Evolutionary conservation across 495 filamentous ascomycete species (phyloP).

Genomic region (Trichoderma erinaceum): DNA sequence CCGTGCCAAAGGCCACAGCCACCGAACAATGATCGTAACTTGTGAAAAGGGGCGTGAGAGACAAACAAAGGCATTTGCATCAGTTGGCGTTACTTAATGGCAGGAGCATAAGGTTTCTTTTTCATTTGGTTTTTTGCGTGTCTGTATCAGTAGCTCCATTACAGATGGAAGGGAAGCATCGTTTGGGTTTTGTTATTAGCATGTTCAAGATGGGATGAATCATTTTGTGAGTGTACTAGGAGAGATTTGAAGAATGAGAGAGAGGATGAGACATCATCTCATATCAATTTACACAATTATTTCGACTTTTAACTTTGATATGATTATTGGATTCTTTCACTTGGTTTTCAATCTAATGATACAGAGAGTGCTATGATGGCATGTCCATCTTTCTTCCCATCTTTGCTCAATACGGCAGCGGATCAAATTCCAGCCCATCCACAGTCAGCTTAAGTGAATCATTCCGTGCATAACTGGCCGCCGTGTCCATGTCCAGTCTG

Average conservation of each 20-base stretch:
- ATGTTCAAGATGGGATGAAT: neutral
- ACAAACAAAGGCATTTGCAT: slow-evolving; percentile 1
- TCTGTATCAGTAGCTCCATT: neutral
- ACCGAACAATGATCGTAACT: slow-evolving; percentile 6
- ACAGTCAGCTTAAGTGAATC: slow-evolving; percentile 77
- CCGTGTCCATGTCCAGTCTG: slow-evolving; percentile 61
- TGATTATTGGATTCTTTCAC: too few species aligned
- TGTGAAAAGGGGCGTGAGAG: neutral
- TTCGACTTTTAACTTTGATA: too few species aligned
- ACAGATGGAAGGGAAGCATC: neutral
- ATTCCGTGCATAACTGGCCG: slow-evolving; percentile 71
- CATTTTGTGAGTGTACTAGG: too few species aligned
- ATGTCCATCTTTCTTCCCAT: neutral
- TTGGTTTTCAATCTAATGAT: too few species aligned
- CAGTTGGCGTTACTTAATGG: slow-evolving; percentile 8
- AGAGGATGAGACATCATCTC: too few species aligned
- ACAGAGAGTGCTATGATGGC: too few species aligned
- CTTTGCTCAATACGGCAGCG: slow-evolving; percentile 51
- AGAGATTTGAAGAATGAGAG: too few species aligned
- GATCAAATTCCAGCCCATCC: slow-evolving; percentile 63
- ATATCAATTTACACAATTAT: too few species aligned
- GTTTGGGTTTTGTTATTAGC: neutral
- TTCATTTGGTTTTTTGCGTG: neutral
- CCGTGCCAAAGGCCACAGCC: slow-evolving; percentile 12
- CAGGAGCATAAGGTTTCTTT: neutral